Evolutionary conservation across 2,329 filamentous ascomycete species (phyloP).

Genomic region (Colletotrichum aenigma): DNA sequence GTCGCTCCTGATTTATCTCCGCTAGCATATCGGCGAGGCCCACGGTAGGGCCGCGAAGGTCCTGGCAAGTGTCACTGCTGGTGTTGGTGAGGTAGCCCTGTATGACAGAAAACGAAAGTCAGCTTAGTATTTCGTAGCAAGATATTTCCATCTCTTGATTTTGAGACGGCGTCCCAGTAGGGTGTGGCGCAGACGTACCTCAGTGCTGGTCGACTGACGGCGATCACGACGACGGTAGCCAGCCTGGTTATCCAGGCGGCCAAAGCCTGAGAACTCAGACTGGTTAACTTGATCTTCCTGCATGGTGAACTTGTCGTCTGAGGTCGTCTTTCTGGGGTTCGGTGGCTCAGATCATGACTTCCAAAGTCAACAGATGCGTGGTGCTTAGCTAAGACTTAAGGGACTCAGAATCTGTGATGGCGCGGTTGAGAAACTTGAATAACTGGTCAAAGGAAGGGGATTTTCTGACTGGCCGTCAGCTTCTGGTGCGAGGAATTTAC

Average conservation of each 20-base stretch:
- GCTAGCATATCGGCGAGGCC: background rate
- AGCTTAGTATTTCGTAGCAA: background rate
- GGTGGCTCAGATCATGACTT: background rate
- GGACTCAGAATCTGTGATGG: background rate
- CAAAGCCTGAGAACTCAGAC: background rate
- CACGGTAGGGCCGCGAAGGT: background rate
- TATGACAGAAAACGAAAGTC: accelerated
- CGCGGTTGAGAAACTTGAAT: background rate
- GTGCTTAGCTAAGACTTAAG: background rate
- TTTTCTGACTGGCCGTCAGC: accelerated
- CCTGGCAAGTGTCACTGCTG: background rate
- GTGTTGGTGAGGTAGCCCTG: background rate
- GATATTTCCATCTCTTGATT: background rate
- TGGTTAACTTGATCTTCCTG: background rate
- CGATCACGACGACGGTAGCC: background rate
- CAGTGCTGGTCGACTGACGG: background rate
- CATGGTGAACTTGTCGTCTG: background rate
- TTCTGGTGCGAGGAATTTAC: background rate
- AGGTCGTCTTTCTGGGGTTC: background rate
- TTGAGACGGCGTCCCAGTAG: background rate
- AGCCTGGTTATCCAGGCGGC: background rate
- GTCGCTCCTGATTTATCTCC: background rate
- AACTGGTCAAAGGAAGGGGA: background rate
- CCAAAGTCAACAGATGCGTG: background rate
- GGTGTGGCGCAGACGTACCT: background rate